Conservation (phyloP, 116 monocot species). For the Iris pallida region DNA sequence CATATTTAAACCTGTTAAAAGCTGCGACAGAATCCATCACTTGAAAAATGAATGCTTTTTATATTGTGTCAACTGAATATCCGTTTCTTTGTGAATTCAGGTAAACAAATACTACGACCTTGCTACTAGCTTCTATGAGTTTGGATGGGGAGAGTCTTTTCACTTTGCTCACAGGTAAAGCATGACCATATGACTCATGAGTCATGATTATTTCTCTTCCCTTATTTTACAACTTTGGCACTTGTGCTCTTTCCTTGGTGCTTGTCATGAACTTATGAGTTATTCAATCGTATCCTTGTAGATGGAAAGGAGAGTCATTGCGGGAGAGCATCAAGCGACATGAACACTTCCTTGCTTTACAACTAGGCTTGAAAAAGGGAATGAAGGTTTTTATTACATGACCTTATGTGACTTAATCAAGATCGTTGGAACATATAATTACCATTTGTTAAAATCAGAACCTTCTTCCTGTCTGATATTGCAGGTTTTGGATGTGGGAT, state of each 20-base stretch:
- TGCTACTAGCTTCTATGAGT: slow-evolving; percentile 96
- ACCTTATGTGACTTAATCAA: background rate
- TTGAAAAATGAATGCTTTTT: no score
- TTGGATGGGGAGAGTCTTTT: slow-evolving; percentile 99
- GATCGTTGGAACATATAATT: background rate
- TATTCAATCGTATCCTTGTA: slow-evolving; percentile 8
- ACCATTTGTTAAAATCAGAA: background rate
- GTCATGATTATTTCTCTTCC: background rate
- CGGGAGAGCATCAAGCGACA: slow-evolving; percentile 86
- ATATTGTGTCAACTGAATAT: no score
- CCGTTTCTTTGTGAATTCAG: slow-evolving; percentile 19
- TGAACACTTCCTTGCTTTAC: slow-evolving; percentile 91
- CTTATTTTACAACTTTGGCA: background rate
- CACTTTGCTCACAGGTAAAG: slow-evolving; percentile 92
- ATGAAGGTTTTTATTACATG: slow-evolving; percentile 59
- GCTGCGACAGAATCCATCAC: no score
- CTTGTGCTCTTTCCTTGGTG: background rate
- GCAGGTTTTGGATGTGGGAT: slow-evolving; percentile 94
- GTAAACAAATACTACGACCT: slow-evolving; percentile 99
- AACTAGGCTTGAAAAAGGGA: slow-evolving; percentile 70
- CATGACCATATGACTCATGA: background rate
- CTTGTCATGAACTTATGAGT: background rate
- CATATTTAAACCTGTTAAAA: no score
- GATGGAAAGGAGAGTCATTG: slow-evolving; percentile 82
- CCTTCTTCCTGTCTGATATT: background rate